phyloP scores from a whole-genome alignment of 148 eudicot species.

The Camellia lanceoleosa region DNA sequence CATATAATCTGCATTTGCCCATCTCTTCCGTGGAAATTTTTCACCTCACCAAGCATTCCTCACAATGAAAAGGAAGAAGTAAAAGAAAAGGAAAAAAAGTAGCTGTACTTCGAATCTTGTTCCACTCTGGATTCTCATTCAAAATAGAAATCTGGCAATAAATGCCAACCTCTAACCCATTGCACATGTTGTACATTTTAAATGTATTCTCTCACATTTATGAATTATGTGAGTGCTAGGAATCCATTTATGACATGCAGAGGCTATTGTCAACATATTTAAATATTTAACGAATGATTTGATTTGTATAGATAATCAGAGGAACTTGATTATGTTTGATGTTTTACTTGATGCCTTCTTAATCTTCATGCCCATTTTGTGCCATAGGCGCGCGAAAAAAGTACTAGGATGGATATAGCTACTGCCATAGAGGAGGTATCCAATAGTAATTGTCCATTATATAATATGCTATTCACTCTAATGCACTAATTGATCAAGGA shows the following conservation, averaged over 20 bases:
- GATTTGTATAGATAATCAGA: background rate
- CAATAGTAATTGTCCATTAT: background rate
- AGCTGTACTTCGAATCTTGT: background rate
- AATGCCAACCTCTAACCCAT: background rate
- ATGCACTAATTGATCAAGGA: too few relatives aligned
- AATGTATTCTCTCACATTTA: background rate
- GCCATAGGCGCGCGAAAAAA: slow-evolving; percentile 74
- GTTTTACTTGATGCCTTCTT: slow-evolving; percentile 1
- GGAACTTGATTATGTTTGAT: background rate
- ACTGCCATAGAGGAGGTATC: slow-evolving; percentile 69
- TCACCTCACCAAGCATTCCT: background rate
- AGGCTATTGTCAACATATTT: background rate
- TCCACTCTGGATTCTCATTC: background rate
- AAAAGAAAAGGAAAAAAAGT: background rate
- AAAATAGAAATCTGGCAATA: background rate
- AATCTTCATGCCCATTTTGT: slow-evolving; percentile 17
- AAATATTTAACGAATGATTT: background rate
- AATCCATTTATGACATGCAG: background rate
- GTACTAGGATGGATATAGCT: slow-evolving; percentile 64
- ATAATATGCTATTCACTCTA: too few relatives aligned
- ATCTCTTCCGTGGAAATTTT: background rate
- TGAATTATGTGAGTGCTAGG: background rate
- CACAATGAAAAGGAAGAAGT: background rate
- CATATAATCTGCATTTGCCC: too few relatives aligned
- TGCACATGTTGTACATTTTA: background rate